Conservation (phyloP, 2,329 filamentous ascomycete species). For the Colletotrichum falcatum region DNA sequence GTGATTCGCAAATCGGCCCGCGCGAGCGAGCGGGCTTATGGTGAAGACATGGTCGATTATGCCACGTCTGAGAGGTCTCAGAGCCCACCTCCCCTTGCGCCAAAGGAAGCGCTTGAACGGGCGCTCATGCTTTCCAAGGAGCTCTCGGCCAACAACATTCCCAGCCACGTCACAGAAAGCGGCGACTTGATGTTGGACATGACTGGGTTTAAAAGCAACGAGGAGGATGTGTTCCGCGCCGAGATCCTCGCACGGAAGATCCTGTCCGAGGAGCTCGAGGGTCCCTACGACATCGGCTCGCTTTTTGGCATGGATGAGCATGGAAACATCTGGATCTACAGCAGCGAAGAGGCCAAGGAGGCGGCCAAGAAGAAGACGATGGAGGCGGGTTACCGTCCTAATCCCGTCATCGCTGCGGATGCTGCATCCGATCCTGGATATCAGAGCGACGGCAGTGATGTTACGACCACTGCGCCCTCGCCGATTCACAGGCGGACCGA, state of each 20-base stretch:
- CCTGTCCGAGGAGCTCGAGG: conserved; percentile 90
- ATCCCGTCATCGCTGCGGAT: conserved; percentile 73
- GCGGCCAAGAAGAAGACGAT: conserved; percentile 78
- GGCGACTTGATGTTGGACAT: conserved; percentile 98
- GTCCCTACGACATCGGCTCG: conserved; percentile 95
- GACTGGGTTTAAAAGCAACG: conserved; percentile 94
- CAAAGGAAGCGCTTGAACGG: conserved; percentile 82
- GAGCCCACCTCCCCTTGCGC: conserved; percentile 81
- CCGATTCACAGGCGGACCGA: conserved; percentile 72
- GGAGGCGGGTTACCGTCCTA: conserved; percentile 49
- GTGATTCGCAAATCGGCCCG: conserved; percentile 62
- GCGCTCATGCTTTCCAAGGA: conserved; percentile 88
- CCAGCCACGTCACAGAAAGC: conserved; percentile 88
- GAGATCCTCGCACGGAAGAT: conserved; percentile 95
- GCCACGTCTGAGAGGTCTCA: conserved; percentile 70
- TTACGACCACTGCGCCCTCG: conserved; percentile 60
- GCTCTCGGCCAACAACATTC: conserved; percentile 90
- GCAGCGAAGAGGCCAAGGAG: conserved; percentile 95
- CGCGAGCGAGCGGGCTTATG: conserved; percentile 49
- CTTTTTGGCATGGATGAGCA: conserved; percentile 95
- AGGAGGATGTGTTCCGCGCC: conserved; percentile 90
- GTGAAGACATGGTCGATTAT: conserved; percentile 52
- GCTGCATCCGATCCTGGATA: conserved; percentile 94
- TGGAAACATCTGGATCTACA: conserved; percentile 99
- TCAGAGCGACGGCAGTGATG: conserved; percentile 86